Percentiles rank a stretch among this genome's conserved stretches.
Evolutionary conservation across 2,329 filamentous ascomycete genomes (phyloP).

Genomic region (Aspergillus sp.): DNA sequence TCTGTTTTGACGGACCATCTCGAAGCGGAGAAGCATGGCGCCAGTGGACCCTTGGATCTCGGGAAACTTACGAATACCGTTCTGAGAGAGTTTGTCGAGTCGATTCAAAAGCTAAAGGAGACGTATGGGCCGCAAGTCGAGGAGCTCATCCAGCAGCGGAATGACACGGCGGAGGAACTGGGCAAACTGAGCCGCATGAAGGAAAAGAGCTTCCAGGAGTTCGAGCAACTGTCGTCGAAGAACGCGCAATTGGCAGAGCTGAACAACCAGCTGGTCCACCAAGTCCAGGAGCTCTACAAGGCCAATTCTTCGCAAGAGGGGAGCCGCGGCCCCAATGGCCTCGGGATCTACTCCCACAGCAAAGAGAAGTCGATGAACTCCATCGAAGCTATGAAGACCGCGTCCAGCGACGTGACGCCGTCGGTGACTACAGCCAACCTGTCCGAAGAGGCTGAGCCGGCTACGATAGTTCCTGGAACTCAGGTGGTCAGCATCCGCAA

Average conservation of each 20-base stretch:
- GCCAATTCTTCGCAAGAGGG: constrained; percentile 45
- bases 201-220: constrained; percentile 88
- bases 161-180: constrained; percentile 76
- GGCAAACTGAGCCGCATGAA: constrained; percentile 72
- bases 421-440: constrained; percentile 48
- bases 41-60: constrained; percentile 69
- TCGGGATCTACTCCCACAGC: constrained; percentile 53
- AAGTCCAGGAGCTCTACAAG: constrained; percentile 89
- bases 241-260: constrained; percentile 89
- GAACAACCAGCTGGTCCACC: constrained; percentile 90
- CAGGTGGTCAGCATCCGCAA: constrained; percentile 93
- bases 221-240: constrained; percentile 87
- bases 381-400: constrained; percentile 36
- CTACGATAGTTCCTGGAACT: constrained; percentile 59
- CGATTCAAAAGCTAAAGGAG: constrained; percentile 64
- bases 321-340: constrained; percentile 37
- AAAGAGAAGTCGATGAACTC: constrained; percentile 43
- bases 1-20: constrained; percentile 84
- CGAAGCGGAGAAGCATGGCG: constrained; percentile 73
- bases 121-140: constrained; percentile 68
- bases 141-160: constrained; percentile 79
- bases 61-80: constrained; percentile 57
- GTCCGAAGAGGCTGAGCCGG: constrained; percentile 56
- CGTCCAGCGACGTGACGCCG: constrained; percentile 43
- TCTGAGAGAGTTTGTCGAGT: constrained; percentile 52